A percentile compares a stretch with the other conserved stretches of the same genome.
Evolutionary conservation across 1,284 basidiomycete genomes (phyloP).

Genomic region (Flammula alnicola): DNA sequence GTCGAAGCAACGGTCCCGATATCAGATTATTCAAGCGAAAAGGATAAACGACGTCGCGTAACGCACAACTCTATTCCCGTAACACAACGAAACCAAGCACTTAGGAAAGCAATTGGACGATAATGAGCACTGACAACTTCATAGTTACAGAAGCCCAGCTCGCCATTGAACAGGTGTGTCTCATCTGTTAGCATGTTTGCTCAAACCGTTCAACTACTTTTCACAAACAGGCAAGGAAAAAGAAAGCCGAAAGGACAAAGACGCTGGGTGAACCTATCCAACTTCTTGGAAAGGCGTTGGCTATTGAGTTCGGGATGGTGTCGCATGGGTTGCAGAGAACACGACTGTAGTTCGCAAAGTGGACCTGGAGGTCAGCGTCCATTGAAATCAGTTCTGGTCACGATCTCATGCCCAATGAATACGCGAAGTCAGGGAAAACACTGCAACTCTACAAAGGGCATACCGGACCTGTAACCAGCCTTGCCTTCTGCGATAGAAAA

Average conservation of each 20-base stretch:
- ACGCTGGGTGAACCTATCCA: conserved; percentile 78
- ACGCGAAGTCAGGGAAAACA: conserved; percentile 75
- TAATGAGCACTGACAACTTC: conserved; percentile 40
- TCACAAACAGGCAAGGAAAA: conserved; percentile 58
- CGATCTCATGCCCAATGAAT: background rate
- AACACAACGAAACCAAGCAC: background rate
- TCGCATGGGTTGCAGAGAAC: conserved; percentile 88
- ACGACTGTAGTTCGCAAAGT: conserved; percentile 75
- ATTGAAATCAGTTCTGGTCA: background rate
- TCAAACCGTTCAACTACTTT: background rate
- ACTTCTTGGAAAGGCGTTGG: conserved; percentile 76
- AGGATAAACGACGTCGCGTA: background rate
- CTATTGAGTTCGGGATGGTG: conserved; percentile 64
- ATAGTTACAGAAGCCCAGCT: conserved; percentile 76
- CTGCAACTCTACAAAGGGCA: conserved; percentile 81
- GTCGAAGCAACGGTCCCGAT: conserved; percentile 2
- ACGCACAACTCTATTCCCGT: background rate
- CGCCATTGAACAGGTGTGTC: conserved; percentile 62
- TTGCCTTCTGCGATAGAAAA: conserved; percentile 64
- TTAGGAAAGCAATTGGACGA: background rate
- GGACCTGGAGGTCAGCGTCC: conserved; percentile 67
- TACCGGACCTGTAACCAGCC: conserved; percentile 82
- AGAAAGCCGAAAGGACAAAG: conserved; percentile 76
- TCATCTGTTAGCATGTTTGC: background rate
- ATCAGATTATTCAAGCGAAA: background rate